Percentiles rank a stretch among this genome's conserved stretches.
phyloP scores from a whole-genome alignment of 2,329 filamentous ascomycete species.

The Nothopassalora personata region DNA sequence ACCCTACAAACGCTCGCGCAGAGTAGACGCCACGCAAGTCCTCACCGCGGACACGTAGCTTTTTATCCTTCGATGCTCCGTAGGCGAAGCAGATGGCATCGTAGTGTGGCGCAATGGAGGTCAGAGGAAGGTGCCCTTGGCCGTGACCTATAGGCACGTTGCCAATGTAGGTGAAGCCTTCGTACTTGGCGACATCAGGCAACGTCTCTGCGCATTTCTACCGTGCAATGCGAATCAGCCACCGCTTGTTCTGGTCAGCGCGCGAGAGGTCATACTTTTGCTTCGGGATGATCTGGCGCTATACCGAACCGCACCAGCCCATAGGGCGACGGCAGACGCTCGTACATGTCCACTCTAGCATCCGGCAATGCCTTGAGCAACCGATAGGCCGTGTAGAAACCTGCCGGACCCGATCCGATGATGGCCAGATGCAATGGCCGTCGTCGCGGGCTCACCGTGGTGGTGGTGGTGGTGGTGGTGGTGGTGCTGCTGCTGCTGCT shows the following conservation, averaged over 20 bases:
- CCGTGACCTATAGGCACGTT: conserved; percentile 73
- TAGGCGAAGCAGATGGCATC: conserved; percentile 91
- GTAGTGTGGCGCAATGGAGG: conserved; percentile 71
- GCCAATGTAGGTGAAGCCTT: conserved; percentile 83
- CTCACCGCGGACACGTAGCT: conserved; percentile 75
- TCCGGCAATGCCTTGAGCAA: conserved; percentile 70
- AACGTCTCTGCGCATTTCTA: conserved; percentile 96
- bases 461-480: too few species aligned
- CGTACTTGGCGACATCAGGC: conserved; percentile 74
- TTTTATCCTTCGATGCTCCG: conserved; percentile 78
- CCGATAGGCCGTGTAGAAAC: conserved; percentile 89
- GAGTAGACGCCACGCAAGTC: conserved; percentile 73
- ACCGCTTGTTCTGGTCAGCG: not conserved
- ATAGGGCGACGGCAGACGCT: conserved; percentile 85
- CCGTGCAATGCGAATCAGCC: conserved; percentile 23
- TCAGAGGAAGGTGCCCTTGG: conserved; percentile 53
- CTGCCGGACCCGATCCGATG: conserved; percentile 84
- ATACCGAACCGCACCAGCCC: conserved; percentile 91
- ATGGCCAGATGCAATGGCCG: conserved; percentile 68
- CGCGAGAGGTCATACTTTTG: conserved; percentile 62
- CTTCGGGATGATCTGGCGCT: conserved; percentile 96
- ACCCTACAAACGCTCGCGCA: conserved; percentile 88
- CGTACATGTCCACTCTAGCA: conserved; percentile 88
- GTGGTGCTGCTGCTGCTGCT: too few species aligned
- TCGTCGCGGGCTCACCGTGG: conserved; percentile 31